phyloP scores from a whole-genome alignment of 2,329 filamentous ascomycete species.

The Exophiala spinifera region DNA sequence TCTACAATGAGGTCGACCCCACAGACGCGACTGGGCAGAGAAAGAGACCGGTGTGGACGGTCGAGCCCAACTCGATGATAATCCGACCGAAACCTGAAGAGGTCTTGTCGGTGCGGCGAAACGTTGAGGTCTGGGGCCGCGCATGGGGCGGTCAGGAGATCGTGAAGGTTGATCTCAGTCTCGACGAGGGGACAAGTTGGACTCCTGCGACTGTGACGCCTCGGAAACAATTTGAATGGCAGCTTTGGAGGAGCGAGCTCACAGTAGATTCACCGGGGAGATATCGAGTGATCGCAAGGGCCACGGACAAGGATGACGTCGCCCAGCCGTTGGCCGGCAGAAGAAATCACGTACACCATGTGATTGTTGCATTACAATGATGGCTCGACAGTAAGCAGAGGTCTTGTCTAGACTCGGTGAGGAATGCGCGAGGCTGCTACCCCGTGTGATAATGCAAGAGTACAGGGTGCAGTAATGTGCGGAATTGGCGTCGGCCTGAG shows the following conservation, averaged over 20 bases:
- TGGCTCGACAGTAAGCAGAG: not conserved
- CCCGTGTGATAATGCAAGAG: too few relatives aligned
- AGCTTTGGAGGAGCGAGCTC: slow-evolving; percentile 14
- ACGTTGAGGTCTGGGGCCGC: slow-evolving; percentile 17
- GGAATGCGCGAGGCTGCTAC: too few relatives aligned
- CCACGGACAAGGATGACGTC: slow-evolving; percentile 12
- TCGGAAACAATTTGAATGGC: slow-evolving; percentile 23
- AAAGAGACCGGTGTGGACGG: slow-evolving; percentile 22
- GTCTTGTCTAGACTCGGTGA: too few relatives aligned
- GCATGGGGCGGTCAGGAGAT: slow-evolving; percentile 24
- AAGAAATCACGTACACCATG: slow-evolving; percentile 25
- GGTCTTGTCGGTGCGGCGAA: slow-evolving; percentile 3
- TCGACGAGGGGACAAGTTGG: slow-evolving; percentile 15
- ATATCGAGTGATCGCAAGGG: slow-evolving; percentile 17
- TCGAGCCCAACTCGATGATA: slow-evolving; percentile 27
- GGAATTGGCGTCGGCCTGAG: too few relatives aligned
- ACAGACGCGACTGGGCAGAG: slow-evolving; percentile 14
- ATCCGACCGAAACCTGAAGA: slow-evolving; percentile 14
- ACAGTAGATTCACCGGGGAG: slow-evolving; percentile 10
- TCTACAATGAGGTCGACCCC: slow-evolving; percentile 27
- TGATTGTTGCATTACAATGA: slow-evolving; percentile 9
- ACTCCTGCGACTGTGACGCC: not conserved
- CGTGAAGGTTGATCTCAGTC: slow-evolving; percentile 18
- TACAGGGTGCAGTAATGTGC: too few relatives aligned
- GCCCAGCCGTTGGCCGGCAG: slow-evolving; percentile 21